Percentiles rank a stretch among this genome's conserved stretches.
These are phyloP conservation scores for Neofusicoccum ribis DNA, from an alignment of 2,329 filamentous ascomycete species.

Conservation along the genomic window DNA sequence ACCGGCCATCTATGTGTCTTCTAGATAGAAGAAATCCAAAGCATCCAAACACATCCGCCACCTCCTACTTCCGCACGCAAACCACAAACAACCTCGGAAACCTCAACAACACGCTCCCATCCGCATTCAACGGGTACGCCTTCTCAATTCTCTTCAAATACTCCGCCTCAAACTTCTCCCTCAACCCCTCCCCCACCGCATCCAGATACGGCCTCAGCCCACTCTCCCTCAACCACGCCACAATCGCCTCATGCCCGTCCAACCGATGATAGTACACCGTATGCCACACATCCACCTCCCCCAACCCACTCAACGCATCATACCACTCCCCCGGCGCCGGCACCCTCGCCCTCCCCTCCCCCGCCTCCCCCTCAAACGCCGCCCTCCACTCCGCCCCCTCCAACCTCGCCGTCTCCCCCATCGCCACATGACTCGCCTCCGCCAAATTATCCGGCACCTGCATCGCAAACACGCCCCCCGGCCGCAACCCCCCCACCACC, in stretches of 20 bases:
- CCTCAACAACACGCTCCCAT: constrained; percentile 57
- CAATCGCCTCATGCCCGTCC: constrained; percentile 50
- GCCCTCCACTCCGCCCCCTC: not conserved
- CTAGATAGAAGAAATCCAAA: no score
- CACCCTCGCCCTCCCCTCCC: not conserved
- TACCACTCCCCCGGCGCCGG: constrained; percentile 34
- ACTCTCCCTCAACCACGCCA: constrained; percentile 62
- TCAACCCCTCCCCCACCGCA: constrained; percentile 42
- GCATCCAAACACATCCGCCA: not conserved
- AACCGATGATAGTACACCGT: constrained; percentile 57
- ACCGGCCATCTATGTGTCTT: no score
- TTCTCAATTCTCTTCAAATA: constrained; percentile 50
- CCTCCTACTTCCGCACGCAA: not conserved
- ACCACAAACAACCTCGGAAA: constrained; percentile 61
- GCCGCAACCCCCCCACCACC: constrained; percentile 42
- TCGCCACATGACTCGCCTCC: constrained; percentile 52
- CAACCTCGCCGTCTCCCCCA: constrained; percentile 46
- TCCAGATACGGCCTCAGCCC: constrained; percentile 58
- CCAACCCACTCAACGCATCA: constrained; percentile 47
- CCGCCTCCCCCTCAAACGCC: not conserved
- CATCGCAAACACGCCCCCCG: constrained; percentile 55
- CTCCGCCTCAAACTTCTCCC: constrained; percentile 45
- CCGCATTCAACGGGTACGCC: constrained; percentile 46
- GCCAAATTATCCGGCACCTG: constrained; percentile 56
- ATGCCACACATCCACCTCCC: constrained; percentile 54